These are phyloP conservation scores for Tricladium varicosporioides DNA, from an alignment of 2,329 filamentous ascomycete species.

Conservation along the genomic window DNA sequence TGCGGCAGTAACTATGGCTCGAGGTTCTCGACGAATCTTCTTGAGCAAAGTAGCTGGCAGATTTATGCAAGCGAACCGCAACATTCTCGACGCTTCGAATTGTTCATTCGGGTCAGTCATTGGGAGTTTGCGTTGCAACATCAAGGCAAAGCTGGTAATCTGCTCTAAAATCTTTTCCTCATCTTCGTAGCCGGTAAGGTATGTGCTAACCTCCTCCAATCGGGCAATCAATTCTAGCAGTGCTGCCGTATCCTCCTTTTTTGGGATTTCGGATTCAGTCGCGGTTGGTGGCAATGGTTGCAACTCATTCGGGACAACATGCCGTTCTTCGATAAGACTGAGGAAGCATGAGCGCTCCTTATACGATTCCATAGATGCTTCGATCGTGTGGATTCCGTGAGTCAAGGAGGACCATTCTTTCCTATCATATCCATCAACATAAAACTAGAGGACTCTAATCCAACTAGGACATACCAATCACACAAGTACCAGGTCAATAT, in stretches of 20 bases:
- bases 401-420: constrained; percentile 12
- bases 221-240: constrained; percentile 1
- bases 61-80: constrained; percentile 4
- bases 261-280: constrained; percentile 1
- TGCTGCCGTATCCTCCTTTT: background rate
- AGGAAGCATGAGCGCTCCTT: constrained; percentile 5
- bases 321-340: constrained; percentile 8
- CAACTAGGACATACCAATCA: constrained; percentile 12
- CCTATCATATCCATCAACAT: background rate
- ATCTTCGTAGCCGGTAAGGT: background rate
- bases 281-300: constrained; percentile 7
- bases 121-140: constrained; percentile 3
- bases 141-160: constrained; percentile 3
- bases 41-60: constrained; percentile 1
- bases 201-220: constrained; percentile 2
- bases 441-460: background rate
- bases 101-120: constrained; percentile 6
- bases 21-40: constrained; percentile 2
- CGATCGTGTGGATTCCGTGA: constrained; percentile 8
- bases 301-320: background rate
- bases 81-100: constrained; percentile 6
- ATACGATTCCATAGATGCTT: constrained; percentile 4
- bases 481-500: constrained; percentile 14
- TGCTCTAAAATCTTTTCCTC: constrained; percentile 1
- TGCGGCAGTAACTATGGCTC: constrained; percentile 3